A percentile compares a stretch with the other conserved stretches of the same genome.
phyloP scores from a whole-genome alignment of 495 filamentous ascomycete genomes.

The Parathielavia appendiculata region DNA sequence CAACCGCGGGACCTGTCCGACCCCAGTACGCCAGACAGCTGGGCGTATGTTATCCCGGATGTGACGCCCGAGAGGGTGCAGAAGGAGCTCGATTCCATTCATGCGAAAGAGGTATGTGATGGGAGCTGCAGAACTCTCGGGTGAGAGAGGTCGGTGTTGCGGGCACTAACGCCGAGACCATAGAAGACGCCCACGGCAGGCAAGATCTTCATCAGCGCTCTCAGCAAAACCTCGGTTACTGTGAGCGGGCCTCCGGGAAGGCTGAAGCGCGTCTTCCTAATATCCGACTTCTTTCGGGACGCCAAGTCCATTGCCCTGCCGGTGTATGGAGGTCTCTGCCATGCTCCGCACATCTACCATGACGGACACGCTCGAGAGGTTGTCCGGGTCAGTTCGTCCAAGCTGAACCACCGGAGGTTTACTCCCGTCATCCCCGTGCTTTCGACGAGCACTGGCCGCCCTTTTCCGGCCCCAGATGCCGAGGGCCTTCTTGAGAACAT shows the following conservation, averaged over 20 bases:
- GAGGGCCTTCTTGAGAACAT: neutral
- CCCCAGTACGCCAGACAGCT: neutral
- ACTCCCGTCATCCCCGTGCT: neutral
- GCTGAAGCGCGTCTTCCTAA: neutral
- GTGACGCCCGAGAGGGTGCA: neutral
- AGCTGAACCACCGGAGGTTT: neutral
- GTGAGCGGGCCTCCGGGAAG: neutral
- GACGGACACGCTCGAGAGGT: neutral
- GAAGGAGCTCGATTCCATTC: neutral
- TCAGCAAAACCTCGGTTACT: neutral
- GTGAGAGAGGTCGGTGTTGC: too few relatives aligned
- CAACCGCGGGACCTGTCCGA: neutral
- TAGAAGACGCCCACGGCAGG: neutral
- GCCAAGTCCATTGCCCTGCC: neutral
- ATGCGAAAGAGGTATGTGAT: neutral
- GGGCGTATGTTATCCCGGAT: neutral
- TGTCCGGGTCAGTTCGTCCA: neutral
- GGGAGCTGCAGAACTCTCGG: too few relatives aligned
- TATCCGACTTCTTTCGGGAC: neutral
- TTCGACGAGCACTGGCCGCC: neutral
- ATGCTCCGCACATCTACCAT: constrained; percentile 1
- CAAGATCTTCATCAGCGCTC: neutral
- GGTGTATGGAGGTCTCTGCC: neutral
- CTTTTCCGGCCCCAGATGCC: neutral
- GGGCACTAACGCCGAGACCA: too few relatives aligned